Base-by-base conservation (phyloP, 2,329 filamentous ascomycete species). In the Ascomycota sp. region DNA sequence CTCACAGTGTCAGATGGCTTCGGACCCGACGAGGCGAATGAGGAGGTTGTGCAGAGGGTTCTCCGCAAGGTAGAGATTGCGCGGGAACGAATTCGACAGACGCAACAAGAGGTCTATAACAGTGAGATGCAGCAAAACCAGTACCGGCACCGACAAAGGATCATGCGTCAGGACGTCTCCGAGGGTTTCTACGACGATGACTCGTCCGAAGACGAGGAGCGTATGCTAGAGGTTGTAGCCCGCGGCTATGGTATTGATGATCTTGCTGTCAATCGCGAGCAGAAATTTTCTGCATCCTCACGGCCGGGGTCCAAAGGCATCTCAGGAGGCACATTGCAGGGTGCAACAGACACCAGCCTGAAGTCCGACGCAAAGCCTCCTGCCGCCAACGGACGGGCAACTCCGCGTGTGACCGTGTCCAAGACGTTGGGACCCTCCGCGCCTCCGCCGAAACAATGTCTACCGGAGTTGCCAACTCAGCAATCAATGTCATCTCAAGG, bases 211-310 rank as follows among this genome's bases (percentile, higher is more conserved):
- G 75, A 83, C 32, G 79, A 85, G 45, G 78, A 85, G 45, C 65
- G 74, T 22, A 64, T 83, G 31, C 52, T 94, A 29, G 86, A 94
- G 36, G 82, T 93, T 47, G 82, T 95, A 65, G 83, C 80, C 0
- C 71, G 69, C 38, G 81, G 78, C 31, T 86, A 83, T 48, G 68
- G 74, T 32, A 72, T 89, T 43, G 80, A 86, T 32, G 77, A 85
- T 33, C 91, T 91, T 44, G 66, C 80, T 33, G 78, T 85, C 44
- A 36, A 34, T 12, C 30, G 36, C 10, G 35, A 36, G 10, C 30
- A 32, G 65, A 80, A 75, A 12, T 42, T 69, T 11, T 63, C 72
- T 19, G 50, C 80, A 3, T 27, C 28, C 2, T 27, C 28, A 7
- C 35, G 31, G 7, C 32, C 20, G n/a, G 33, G 25, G n/a, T 86